Evolutionary conservation across 2,329 filamentous ascomycete species (phyloP), one percentile per base, ranked within the genome.

Genomic region (Colletotrichum sp.): DNA sequence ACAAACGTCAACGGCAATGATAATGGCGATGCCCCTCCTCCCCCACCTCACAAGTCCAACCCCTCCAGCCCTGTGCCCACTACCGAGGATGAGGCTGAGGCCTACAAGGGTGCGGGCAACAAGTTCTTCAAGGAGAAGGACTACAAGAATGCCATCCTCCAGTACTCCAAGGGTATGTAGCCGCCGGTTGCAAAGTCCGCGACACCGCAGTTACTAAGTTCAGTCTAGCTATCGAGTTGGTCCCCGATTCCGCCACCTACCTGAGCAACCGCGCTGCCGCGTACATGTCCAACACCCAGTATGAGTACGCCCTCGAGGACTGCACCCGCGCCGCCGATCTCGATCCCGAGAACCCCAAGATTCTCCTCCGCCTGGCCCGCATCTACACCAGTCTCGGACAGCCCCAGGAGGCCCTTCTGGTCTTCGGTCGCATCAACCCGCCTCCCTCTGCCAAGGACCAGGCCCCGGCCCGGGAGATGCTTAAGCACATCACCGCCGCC

Each of bases 111-210:
- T 80, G 92, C 95, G 3, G 97, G 97, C 75, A 99, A 99, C 88
- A 97, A 97, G 82, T 96, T 95, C 83, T 99, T 98, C 91, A 99
- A 98, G 88, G 95, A 96, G 78, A 95, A 94, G 83, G 95, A 98
- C 82, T 99, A 96, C 85, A 87, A 90, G 76, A 94, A 94, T 83
- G 96, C 97, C 28, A 96, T 99, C 83, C 91, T 95, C 80, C 95
- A 98, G 85, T 99, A 99, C 85, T 95, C 95, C 80, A 98, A 98
- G 92, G 96, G 96, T 98, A 89, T 83, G 84, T 76, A 71, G 59
- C 36, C 36, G 57, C 32, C 32, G 30, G 32, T 21, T 66, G 62
- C 52, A 36, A 55, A 66, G 32, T 26, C 63, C 12, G 18, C 24
- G 30, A 15, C 8, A 10, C 15, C 26, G 8, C 59, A 52, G 70